Base-by-base conservation (phyloP, 2,329 filamentous ascomycete species). In the Elsinoe ampelina region DNA sequence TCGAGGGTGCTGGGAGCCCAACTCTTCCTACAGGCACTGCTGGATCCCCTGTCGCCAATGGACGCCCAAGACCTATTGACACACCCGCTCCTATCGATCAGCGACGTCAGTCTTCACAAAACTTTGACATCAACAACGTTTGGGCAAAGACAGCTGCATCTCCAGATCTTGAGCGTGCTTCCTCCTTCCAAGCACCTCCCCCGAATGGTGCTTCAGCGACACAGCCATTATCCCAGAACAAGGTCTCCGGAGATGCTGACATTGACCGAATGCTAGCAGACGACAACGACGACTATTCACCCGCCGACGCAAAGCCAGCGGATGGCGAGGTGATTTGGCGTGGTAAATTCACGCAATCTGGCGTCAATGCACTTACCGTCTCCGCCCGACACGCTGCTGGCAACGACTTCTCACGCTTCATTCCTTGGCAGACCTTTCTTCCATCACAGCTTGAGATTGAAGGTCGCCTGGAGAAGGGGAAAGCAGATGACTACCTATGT, bases 401-500 rank as follows among this genome's bases (percentile, higher is more conserved):
- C 39, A 89, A 87, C 47, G 86, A 95, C 67, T 80, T 95, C 55
- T 80, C 78, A 48, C 70, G 77, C 45, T 81, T 75, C 3, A 75
- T 82, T 22, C 80, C 84, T 0, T 97, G 91, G 89, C 79, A 79
- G 15, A 81, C 86, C 58, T 74, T 97, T 8, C 81, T 95, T 6
- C 87, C 89, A 0, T 75, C 80, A 30, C 79, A 77, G 6, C 75
- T 93, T 30, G 82, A 80, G 5, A 85, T 93, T 19, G 85, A 85
- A 48, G 89, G 88, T 1, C 83, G 93, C 15, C 93, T 98, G 59
- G 82, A 87, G 54, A 83, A 89, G 63, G 80, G 86, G 59, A 86
- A 86, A 61, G 93, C 92, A 10, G 89, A 90, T 57, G 89, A 95
- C 60, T 98, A 98, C 65, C 83, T 98, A 0, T 93, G 89, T 67